phyloP scores from a whole-genome alignment of 345 rosid species.

The Citrus cavaleriei region DNA sequence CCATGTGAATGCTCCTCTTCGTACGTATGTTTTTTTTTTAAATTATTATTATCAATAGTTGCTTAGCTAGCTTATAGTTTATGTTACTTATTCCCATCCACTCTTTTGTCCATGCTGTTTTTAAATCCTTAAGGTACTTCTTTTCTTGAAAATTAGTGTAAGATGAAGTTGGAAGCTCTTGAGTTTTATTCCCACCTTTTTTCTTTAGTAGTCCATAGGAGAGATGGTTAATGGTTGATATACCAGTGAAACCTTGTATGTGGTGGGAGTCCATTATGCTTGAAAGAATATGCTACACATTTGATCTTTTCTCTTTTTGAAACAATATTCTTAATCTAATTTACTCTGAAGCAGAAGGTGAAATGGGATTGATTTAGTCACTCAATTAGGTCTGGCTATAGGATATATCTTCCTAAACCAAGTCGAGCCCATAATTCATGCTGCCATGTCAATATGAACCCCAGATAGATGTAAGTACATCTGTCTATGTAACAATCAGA shows the following conservation, averaged over 20 bases:
- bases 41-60: not conserved
- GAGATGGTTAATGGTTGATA: not conserved
- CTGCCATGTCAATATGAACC: not conserved
- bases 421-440: not conserved
- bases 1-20: slow-evolving; percentile 78
- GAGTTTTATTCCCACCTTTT: not conserved
- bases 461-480: not conserved
- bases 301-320: not conserved
- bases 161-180: not conserved
- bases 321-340: not conserved
- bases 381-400: not conserved
- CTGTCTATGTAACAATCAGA: not conserved
- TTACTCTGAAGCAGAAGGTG: not conserved
- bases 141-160: not conserved
- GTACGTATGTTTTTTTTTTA: slow-evolving; percentile 37
- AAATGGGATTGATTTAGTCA: not conserved
- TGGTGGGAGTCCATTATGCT: not conserved
- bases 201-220: not conserved
- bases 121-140: not conserved
- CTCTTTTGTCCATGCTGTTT: not conserved
- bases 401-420: not conserved
- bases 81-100: not conserved
- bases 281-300: not conserved
- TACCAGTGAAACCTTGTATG: not conserved
- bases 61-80: not conserved